phyloP scores from a whole-genome alignment of 495 filamentous ascomycete species.

The Podospora bellae-mahoneyi region DNA sequence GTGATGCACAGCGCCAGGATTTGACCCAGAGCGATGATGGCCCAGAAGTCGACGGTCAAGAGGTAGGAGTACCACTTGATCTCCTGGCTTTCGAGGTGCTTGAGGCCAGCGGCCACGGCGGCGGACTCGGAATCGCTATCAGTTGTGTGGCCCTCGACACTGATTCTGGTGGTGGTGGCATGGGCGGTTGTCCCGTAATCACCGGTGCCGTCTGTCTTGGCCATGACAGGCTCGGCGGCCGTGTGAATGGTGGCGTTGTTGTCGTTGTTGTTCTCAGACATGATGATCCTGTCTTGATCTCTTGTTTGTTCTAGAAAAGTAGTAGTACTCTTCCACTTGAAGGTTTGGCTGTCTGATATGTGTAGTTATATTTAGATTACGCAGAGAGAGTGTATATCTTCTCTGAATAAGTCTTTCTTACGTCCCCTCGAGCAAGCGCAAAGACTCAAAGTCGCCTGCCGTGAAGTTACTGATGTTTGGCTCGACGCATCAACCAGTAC shows the following conservation, averaged over 20 bases:
- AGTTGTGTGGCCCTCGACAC: background rate
- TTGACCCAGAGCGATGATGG: conserved; percentile 79
- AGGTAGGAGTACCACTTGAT: conserved; percentile 75
- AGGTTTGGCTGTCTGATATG: background rate
- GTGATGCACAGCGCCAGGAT: conserved; percentile 84
- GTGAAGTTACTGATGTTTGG: conserved; percentile 32
- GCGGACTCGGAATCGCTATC: conserved; percentile 15
- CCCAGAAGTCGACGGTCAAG: conserved; percentile 80
- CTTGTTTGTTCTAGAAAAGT: background rate
- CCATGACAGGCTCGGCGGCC: conserved; percentile 8
- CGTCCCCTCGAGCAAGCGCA: conserved; percentile 53
- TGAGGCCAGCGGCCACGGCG: conserved; percentile 37
- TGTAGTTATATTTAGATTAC: conserved; percentile 4
- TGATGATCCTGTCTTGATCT: background rate
- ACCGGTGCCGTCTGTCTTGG: conserved; percentile 18
- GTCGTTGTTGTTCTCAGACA: background rate
- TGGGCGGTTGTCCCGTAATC: conserved; percentile 11
- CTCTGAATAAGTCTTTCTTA: conserved; percentile 50
- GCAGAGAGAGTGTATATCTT: conserved; percentile 1
- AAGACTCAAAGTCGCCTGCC: conserved; percentile 60
- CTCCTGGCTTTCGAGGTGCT: conserved; percentile 47
- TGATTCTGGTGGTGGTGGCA: conserved; percentile 1
- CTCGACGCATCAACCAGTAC: conserved; percentile 33
- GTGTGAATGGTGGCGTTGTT: background rate
- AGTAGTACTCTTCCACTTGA: background rate